Base-by-base conservation (phyloP, 176 grass and related monocot species). In the Triticum dicoccoides region DNA sequence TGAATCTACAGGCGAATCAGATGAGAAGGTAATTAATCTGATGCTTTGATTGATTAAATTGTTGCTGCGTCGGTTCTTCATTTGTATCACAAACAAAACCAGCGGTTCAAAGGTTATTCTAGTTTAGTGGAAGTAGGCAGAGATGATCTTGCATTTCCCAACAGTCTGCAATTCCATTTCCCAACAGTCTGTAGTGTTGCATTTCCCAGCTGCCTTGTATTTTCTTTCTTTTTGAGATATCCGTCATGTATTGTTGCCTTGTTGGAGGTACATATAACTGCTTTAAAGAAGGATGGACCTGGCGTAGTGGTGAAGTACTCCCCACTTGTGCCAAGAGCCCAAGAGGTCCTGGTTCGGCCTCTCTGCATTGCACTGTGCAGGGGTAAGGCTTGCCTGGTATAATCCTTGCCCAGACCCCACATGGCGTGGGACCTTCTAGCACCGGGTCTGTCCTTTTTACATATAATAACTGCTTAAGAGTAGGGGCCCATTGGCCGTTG, bases 21-120 rank as follows among this genome's bases (percentile, higher is more conserved):
- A 96, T 56, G 83, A 89, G 82, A 99, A 99, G 97, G 97, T 99
- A 87, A 54, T 20, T 14, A 68, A 6, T 18, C 63, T 52, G n/a
- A 77, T 77, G 12, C 37, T 38, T 51, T 42, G 4, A 42, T 61
- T 79, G 2, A 56, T 62, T 68, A 54, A 59, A 61, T 49, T 61
- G 6, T 66, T 54, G 20, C 2, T 11, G 42, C 1, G 4, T 51
- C 8, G 8, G 7, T 76, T 61, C 10, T 9, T 63, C 21, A 8
- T 14, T 45, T 14, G 1, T 29, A 14, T 6, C 15, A 74, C n/a
- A 18, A 21, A 1, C 23, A 83, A 44, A 32, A 74, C 35, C 9
- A 21, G 14, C 4, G 13, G 23, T 35, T 51, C 2, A 20, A 69
- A 0, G 11, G 3, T 27, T 39, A 4, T 69, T 76, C 21, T 61